These are phyloP conservation scores for Nephelium lappaceum DNA, from an alignment of 345 rosid species.

Conservation along the genomic window DNA sequence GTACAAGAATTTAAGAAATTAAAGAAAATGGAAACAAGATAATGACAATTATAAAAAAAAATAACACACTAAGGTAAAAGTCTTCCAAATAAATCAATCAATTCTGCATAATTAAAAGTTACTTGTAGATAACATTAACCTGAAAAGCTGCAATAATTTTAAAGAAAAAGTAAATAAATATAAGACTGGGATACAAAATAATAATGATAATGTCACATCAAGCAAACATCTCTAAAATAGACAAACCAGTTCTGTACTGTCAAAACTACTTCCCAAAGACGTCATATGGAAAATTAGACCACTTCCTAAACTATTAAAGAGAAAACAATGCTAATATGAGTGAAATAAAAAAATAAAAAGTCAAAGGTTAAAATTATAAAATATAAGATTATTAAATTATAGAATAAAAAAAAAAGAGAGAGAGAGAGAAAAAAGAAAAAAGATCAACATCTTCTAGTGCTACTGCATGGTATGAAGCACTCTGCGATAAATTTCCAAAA, in stretches of 20 bases:
- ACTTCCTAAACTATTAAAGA: not conserved
- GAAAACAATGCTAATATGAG: slow-evolving; percentile 1
- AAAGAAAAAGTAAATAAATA: not conserved
- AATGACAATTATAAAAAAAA: not conserved
- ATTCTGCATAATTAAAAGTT: not conserved
- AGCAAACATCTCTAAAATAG: not conserved
- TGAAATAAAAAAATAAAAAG: not conserved
- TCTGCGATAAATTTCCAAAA: too few species aligned
- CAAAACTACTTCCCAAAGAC: not conserved
- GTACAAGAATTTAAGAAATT: not conserved
- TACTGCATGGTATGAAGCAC: not conserved
- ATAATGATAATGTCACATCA: not conserved
- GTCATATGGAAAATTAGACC: not conserved
- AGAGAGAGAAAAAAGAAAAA: too few species aligned
- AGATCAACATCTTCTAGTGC: not conserved
- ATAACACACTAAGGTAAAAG: not conserved
- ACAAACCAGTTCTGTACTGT: not conserved
- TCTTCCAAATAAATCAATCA: not conserved
- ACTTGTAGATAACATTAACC: not conserved
- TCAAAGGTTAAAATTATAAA: not conserved
- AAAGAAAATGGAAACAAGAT: not conserved
- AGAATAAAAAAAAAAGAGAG: not conserved
- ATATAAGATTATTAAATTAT: not conserved
- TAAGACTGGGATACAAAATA: not conserved
- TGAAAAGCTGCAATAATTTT: not conserved